These are phyloP conservation scores for Kodamaea leandrae DNA, from an alignment of 805 yeast species.

Conservation along the genomic window DNA sequence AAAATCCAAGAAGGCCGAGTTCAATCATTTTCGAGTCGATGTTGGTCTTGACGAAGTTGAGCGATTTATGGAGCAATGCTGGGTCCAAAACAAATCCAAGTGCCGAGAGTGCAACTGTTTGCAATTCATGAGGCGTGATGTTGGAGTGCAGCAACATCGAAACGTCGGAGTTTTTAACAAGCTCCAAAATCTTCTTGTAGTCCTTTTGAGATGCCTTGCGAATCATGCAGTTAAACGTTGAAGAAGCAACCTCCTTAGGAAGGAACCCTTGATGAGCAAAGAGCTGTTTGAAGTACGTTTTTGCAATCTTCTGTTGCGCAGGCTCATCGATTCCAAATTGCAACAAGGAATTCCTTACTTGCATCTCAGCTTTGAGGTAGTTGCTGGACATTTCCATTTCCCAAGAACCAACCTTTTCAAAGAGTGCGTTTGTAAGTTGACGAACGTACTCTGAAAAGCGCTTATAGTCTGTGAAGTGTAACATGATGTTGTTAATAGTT, in stretches of 20 bases:
- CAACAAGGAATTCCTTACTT: constrained; percentile 43
- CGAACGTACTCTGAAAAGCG: constrained; percentile 24
- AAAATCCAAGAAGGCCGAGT: constrained; percentile 53
- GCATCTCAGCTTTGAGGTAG: constrained; percentile 35
- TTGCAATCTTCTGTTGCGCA: constrained; percentile 31
- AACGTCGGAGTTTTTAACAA: constrained; percentile 50
- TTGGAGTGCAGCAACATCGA: constrained; percentile 41
- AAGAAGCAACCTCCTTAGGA: constrained; percentile 50
- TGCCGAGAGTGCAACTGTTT: constrained; percentile 54
- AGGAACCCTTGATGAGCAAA: constrained; percentile 43
- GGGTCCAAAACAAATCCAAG: constrained; percentile 48
- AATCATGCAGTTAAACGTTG: constrained; percentile 44
- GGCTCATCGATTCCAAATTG: constrained; percentile 34
- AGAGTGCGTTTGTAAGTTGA: constrained; percentile 17
- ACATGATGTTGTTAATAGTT: constrained; percentile 29
- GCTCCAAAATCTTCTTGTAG: constrained; percentile 57
- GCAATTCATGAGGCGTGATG: constrained; percentile 38
- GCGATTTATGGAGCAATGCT: constrained; percentile 49
- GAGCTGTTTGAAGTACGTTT: constrained; percentile 43
- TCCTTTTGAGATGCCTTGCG: constrained; percentile 43
- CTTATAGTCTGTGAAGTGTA: constrained; percentile 27
- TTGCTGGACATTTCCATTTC: constrained; percentile 14
- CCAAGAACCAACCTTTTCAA: constrained; percentile 28
- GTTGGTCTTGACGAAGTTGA: constrained; percentile 57
- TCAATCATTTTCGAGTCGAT: constrained; percentile 56